Conservation (phyloP, 176 grass and related monocot genomes). For the Guadua angustifolia region DNA sequence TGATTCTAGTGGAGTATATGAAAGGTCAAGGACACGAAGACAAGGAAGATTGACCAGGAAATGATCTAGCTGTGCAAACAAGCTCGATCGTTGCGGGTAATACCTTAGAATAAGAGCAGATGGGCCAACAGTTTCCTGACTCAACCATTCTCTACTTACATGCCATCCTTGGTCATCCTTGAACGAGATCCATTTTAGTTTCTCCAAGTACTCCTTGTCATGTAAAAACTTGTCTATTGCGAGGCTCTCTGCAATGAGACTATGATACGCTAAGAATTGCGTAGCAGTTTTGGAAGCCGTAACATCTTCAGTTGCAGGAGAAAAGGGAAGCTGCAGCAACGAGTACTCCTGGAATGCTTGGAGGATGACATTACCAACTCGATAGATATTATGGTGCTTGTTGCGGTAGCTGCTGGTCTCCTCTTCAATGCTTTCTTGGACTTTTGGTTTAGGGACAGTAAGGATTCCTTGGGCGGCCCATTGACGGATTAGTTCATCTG, state of each 20-base stretch:
- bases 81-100: neutral
- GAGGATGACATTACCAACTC: conserved; percentile 24
- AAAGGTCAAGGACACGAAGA: conserved; percentile 33
- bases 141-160: neutral
- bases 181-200: neutral
- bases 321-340: neutral
- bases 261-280: neutral
- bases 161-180: neutral
- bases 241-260: neutral
- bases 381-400: neutral
- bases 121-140: neutral
- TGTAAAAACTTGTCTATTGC: neutral
- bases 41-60: neutral
- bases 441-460: neutral
- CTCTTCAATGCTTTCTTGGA: neutral
- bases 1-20: conserved; percentile 18
- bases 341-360: neutral
- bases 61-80: neutral
- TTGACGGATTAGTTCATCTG: neutral
- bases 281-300: neutral
- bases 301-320: neutral
- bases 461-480: conserved; percentile 4
- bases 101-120: neutral
- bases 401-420: neutral
- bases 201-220: neutral